These are phyloP conservation scores for Holtermanniella nyarrowii DNA, from an alignment of 768 basidiomycete genomes.

Conservation along the genomic window DNA sequence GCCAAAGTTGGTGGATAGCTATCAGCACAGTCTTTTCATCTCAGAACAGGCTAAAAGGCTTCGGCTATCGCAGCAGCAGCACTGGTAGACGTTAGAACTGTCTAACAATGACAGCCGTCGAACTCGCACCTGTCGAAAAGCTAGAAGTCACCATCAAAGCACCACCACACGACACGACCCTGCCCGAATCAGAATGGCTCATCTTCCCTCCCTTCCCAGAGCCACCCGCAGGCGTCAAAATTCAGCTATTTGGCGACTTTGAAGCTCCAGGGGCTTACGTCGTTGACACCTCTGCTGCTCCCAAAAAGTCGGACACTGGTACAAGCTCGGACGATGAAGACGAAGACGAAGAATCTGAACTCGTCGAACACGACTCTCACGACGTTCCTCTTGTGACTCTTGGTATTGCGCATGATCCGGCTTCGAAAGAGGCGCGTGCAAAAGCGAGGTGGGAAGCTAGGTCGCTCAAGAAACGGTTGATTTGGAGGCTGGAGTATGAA, in stretches of 20 bases:
- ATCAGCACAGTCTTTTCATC: too few species aligned
- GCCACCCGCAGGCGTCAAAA: background rate
- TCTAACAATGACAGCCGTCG: too few species aligned
- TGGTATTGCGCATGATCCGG: background rate
- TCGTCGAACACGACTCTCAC: background rate
- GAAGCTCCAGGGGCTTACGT: background rate
- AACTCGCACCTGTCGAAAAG: too few species aligned
- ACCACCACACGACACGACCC: too few species aligned
- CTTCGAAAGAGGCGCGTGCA: background rate
- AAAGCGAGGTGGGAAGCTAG: background rate
- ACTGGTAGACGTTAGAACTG: too few species aligned
- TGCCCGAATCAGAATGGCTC: background rate
- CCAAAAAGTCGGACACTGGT: background rate
- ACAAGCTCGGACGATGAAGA: background rate
- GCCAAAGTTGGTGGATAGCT: too few species aligned
- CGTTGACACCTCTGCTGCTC: background rate
- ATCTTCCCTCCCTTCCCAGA: conserved; percentile 1
- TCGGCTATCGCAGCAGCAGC: too few species aligned
- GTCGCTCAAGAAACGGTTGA: background rate
- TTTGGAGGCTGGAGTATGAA: background rate
- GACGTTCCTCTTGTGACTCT: background rate
- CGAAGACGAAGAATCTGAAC: background rate
- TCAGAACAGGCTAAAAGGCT: too few species aligned
- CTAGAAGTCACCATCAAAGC: too few species aligned
- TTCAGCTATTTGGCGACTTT: background rate